phyloP scores from a whole-genome alignment of 495 filamentous ascomycete genomes.

The Penicillium argentinense region DNA sequence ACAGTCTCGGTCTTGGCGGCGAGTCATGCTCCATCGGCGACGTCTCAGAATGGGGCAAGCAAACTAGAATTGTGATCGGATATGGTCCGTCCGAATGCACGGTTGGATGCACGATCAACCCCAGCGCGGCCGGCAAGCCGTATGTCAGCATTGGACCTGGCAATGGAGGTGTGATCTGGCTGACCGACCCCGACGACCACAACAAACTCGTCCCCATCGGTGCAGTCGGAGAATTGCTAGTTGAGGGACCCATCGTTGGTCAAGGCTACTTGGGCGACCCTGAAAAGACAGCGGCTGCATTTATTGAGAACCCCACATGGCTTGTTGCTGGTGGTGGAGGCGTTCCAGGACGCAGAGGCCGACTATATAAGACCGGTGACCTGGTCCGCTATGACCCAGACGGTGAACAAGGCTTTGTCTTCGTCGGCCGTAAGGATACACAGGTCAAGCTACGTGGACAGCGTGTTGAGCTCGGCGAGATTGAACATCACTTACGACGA shows the following conservation, averaged over 20 bases:
- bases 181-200: slow-evolving; percentile 28
- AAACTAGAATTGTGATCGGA: slow-evolving; percentile 42
- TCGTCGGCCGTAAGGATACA: slow-evolving; percentile 4
- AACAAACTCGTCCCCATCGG: slow-evolving; percentile 32
- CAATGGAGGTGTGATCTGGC: slow-evolving; percentile 27
- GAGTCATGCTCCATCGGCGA: slow-evolving; percentile 41
- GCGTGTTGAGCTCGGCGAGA: slow-evolving; percentile 41
- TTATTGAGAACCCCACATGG: slow-evolving; percentile 37
- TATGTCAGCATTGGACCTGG: slow-evolving; percentile 27
- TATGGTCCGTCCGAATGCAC: slow-evolving; percentile 41
- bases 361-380: slow-evolving; percentile 21
- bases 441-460: slow-evolving; percentile 27
- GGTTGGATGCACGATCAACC: slow-evolving; percentile 16
- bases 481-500: slow-evolving; percentile 28
- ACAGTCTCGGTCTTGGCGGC: slow-evolving; percentile 49
- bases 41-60: slow-evolving; percentile 20
- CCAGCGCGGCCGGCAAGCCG: background rate
- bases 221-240: slow-evolving; percentile 31
- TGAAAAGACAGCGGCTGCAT: slow-evolving; percentile 43
- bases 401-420: slow-evolving; percentile 1
- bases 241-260: slow-evolving; percentile 10
- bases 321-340: slow-evolving; percentile 14
- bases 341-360: slow-evolving; percentile 18
- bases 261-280: slow-evolving; percentile 51
- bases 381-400: slow-evolving; percentile 16